These are phyloP conservation scores for Leccinum pachyderme DNA, from an alignment of 1,284 basidiomycete genomes.

Conservation along the genomic window DNA sequence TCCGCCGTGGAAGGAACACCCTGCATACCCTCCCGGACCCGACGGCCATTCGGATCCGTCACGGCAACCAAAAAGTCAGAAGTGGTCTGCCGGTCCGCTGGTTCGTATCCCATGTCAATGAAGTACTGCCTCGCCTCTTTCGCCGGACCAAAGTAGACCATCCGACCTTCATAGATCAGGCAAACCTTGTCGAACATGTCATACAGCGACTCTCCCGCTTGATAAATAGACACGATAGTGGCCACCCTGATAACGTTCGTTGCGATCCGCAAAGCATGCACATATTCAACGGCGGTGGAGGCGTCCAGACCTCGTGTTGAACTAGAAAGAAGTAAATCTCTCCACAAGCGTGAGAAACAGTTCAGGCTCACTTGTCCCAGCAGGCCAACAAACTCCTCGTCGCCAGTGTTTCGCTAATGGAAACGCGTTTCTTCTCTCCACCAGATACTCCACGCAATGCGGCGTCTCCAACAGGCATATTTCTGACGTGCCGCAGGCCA, in stretches of 20 bases:
- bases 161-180: conserved; percentile 67
- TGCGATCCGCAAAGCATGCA: conserved; percentile 56
- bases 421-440: conserved; percentile 76
- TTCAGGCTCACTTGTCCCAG: conserved; percentile 50
- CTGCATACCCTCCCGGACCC: conserved; percentile 46
- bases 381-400: conserved; percentile 43
- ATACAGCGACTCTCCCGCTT: conserved; percentile 56
- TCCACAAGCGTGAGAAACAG: neutral
- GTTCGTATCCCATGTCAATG: conserved; percentile 65
- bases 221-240: conserved; percentile 70
- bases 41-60: conserved; percentile 62
- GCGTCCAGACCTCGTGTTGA: conserved; percentile 74
- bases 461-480: conserved; percentile 72
- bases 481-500: conserved; percentile 62
- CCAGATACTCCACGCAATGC: conserved; percentile 77
- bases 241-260: conserved; percentile 55
- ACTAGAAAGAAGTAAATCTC: conserved; percentile 30
- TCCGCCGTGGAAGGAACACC: conserved; percentile 57
- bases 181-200: conserved; percentile 68
- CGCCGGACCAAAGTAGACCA: conserved; percentile 71
- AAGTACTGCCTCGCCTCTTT: conserved; percentile 64
- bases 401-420: conserved; percentile 52
- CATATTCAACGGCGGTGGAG: conserved; percentile 66
- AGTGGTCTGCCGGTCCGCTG: conserved; percentile 58
- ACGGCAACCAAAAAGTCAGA: conserved; percentile 66